phyloP scores from a whole-genome alignment of 208 protist genomes.

The Porcisia hertigi region DNA sequence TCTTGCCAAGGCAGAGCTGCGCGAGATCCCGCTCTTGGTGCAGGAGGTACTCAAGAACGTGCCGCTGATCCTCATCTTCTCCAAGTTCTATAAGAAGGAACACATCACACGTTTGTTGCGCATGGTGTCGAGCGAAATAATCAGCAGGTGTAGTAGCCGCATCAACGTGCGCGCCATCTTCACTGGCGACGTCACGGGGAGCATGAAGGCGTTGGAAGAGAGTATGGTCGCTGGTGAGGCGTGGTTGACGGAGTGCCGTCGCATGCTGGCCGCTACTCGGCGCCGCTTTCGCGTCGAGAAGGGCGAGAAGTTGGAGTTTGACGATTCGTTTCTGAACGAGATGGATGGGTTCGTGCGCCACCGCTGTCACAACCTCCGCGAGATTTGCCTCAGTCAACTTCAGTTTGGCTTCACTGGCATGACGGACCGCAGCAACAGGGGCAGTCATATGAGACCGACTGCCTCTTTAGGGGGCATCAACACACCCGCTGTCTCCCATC shows the following conservation, averaged over 20 bases:
- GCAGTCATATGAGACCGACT: constrained; percentile 11
- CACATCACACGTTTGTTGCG: constrained; percentile 91
- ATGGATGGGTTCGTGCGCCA: constrained; percentile 98
- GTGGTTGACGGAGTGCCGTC: constrained; percentile 92
- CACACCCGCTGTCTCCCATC: constrained; percentile 11
- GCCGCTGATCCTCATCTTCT: constrained; percentile 94
- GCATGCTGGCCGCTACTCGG: constrained; percentile 84
- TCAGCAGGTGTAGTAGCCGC: constrained; percentile 91
- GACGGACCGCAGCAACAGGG: constrained; percentile 21
- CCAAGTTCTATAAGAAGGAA: constrained; percentile 96
- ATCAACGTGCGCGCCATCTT: constrained; percentile 96
- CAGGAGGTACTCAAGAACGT: constrained; percentile 89
- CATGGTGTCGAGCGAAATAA: constrained; percentile 97
- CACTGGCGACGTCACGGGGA: constrained; percentile 88
- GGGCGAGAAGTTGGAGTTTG: constrained; percentile 91
- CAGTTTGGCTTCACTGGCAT: constrained; percentile 94
- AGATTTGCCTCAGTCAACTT: constrained; percentile 96
- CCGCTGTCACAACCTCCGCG: constrained; percentile 95
- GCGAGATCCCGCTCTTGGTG: constrained; percentile 92
- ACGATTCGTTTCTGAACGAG: constrained; percentile 95
- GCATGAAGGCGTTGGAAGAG: constrained; percentile 92
- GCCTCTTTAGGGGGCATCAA: constrained; percentile 11
- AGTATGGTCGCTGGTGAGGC: constrained; percentile 89
- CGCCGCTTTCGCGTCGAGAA: constrained; percentile 81
- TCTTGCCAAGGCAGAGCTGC: constrained; percentile 79